Base-by-base conservation (phyloP, 2,329 filamentous ascomycete species). In the Ascochyta lentis region DNA sequence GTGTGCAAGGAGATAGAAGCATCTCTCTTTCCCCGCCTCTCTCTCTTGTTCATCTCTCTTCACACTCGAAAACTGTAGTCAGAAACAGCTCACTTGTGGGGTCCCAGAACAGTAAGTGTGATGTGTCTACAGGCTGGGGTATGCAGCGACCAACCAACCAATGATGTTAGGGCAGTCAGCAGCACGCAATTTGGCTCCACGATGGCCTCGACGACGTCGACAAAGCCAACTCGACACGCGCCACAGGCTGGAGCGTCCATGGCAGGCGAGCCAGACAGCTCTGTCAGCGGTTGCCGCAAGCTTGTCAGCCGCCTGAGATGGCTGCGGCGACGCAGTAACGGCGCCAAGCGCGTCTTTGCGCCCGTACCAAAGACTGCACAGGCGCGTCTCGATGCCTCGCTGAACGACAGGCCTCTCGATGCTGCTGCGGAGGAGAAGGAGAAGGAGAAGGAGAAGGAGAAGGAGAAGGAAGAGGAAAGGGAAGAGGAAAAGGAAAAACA, bases 381-480 rank as follows among this genome's bases (percentile, higher is more conserved):
- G 29, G 67, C 64, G 22, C 72, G 72, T 34, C 71, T 73, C 43
- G 63, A 70, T 58, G 66, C 68, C 56, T 72, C 71, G n/a, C 42
- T 73, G 52, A 61, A 42, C 27, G 73, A 76, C 47, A 34, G 46
- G 35, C 60, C 69, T 0, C 40, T 72, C 41, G 65, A 72, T 41
- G 57, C 58, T 6, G 51, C 49, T n/a, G 44, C 62, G 1, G 45
- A 61, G 40, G 69, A 75, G 50, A 74, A 75, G 56, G 63, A 59
- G 13, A 71, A 19, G 19, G 19, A 19, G 19, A 19, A 19, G 2
- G 44, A 63, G 1, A 43, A 61, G 40, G 69, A 75, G 49, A 74
- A 75, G 56, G 63, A 59, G 13, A 71, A 1, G 19, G 44, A 63
- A 1, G 43, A 60, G 40, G 69, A 75, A 49, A 74, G 16, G 16